Percentiles rank a stretch among this genome's conserved stretches.
Conservation (phyloP, 768 basidiomycete genomes). For the Tulasnella calospora region DNA sequence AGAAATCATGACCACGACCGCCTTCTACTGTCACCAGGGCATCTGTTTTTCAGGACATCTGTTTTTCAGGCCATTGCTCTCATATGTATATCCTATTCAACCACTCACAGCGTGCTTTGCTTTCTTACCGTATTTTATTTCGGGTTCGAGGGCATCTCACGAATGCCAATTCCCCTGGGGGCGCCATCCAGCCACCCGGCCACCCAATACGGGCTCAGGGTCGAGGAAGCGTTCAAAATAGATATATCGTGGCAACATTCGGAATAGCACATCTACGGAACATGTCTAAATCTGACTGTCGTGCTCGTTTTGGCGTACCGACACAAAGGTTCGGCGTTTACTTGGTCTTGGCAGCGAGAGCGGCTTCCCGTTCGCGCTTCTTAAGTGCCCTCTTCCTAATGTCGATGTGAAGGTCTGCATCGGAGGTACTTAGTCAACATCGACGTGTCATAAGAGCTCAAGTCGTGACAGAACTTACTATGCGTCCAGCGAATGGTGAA, state of each 20-base stretch:
- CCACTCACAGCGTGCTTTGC: background rate
- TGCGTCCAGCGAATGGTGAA: conserved; percentile 60
- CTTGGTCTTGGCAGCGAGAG: conserved; percentile 6
- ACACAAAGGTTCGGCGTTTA: background rate
- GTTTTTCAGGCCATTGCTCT: background rate
- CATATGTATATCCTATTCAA: background rate
- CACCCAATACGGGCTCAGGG: background rate
- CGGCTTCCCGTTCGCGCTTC: conserved; percentile 38
- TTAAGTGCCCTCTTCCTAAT: conserved; percentile 56
- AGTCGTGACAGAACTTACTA: conserved; percentile 31
- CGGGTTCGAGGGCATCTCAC: background rate
- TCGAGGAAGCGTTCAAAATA: background rate
- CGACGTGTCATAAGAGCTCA: background rate
- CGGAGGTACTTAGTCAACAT: conserved; percentile 25
- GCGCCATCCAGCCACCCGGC: background rate
- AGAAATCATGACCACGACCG: conserved; percentile 54
- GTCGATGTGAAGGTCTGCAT: conserved; percentile 55
- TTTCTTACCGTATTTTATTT: background rate
- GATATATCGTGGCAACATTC: background rate
- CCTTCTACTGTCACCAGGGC: background rate
- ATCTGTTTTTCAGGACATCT: no score
- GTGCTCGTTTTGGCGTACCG: background rate
- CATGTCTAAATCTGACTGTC: background rate
- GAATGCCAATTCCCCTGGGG: background rate
- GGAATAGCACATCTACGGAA: background rate